Base-by-base conservation (phyloP, 495 filamentous ascomycete genomes). In the Mytilinidion resinicola region DNA sequence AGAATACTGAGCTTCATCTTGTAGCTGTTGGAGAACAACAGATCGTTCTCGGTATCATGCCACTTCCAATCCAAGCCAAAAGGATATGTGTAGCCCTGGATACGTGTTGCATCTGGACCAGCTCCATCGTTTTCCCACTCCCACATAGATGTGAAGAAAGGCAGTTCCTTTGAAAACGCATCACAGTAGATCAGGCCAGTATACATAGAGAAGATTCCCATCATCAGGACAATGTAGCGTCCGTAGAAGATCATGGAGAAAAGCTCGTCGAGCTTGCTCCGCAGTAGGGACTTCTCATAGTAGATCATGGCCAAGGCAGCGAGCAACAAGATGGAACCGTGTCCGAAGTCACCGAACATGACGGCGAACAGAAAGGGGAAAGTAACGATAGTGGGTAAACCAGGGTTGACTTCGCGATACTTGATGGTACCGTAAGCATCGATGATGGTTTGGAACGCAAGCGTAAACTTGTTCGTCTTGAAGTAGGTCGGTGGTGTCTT, bases 1-100 rank as follows among this genome's bases (percentile, higher is more conserved):
- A 96, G 77, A 68, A 99, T 95, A 78, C 87, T 91, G 71, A 98
- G 87, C 80, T 99, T 99, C 93, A 99, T 97, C 84, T 99, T 99
- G 82, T 92, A 90, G 73, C 87, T 92, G 85, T 99, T 97, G 62
- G 81, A 83, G 76, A 97, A 99, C 20, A 97, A 78, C 33, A 99
- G 76, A 53, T 91, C 85, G 70, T 99, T 99, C 54, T 96, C 91
- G 7, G 91, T 84, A 59, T 85, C 90, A 69, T 97, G 93, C 93
- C 93, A 99, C 59, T 83, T 84, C 91, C 90, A 97, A 69, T 99
- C 93, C 58, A 98, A 75, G 60, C 93, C 93, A 70, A 98, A 93
- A 9, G 95, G 92, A 74, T 95, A 99, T 41, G 88, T 84, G 70
- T 96, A 92, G 39, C 75, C 75, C 51, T 78, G 77, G 51, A 84